These are phyloP conservation scores for Galerina sulciceps DNA, from an alignment of 768 basidiomycete species.

Conservation along the genomic window DNA sequence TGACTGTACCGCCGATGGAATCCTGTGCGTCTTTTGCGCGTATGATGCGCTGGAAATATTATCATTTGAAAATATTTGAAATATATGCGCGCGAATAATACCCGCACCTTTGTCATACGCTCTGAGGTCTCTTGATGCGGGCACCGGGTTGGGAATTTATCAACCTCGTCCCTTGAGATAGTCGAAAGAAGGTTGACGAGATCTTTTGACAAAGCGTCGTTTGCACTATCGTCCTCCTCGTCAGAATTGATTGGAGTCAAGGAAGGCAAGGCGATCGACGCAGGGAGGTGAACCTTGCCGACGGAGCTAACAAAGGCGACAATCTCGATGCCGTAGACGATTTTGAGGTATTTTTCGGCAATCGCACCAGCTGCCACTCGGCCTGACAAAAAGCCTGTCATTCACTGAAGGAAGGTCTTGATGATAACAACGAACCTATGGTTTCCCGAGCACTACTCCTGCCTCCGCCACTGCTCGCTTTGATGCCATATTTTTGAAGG, in stretches of 20 bases:
- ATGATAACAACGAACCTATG: slow-evolving; percentile 61
- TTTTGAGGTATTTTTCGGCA: slow-evolving; percentile 92
- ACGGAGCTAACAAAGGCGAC: slow-evolving; percentile 97
- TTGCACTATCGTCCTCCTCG: slow-evolving; percentile 62
- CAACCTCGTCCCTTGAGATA: slow-evolving; percentile 87
- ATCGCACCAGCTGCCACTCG: slow-evolving; percentile 98
- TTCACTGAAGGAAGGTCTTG: neutral
- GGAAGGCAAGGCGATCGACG: slow-evolving; percentile 45
- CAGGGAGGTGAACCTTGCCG: slow-evolving; percentile 86
- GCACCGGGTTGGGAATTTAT: slow-evolving; percentile 85
- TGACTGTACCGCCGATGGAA: slow-evolving; percentile 98
- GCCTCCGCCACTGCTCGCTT: slow-evolving; percentile 96
- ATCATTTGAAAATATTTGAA: neutral
- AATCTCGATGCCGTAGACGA: slow-evolving; percentile 89
- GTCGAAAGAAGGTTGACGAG: slow-evolving; percentile 79
- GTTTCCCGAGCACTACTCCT: slow-evolving; percentile 96
- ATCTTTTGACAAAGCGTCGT: slow-evolving; percentile 82
- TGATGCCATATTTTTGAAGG: slow-evolving; percentile 95
- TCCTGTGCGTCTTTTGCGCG: slow-evolving; percentile 89
- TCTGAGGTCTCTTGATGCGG: slow-evolving; percentile 89
- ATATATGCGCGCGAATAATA: neutral
- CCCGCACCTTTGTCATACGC: slow-evolving; percentile 81
- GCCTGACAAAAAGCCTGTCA: slow-evolving; percentile 44
- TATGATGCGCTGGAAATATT: slow-evolving; percentile 74
- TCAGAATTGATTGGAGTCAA: slow-evolving; percentile 36